Base-by-base conservation (phyloP, 176 grass and related monocot genomes). In the Aegilops tauschii region DNA sequence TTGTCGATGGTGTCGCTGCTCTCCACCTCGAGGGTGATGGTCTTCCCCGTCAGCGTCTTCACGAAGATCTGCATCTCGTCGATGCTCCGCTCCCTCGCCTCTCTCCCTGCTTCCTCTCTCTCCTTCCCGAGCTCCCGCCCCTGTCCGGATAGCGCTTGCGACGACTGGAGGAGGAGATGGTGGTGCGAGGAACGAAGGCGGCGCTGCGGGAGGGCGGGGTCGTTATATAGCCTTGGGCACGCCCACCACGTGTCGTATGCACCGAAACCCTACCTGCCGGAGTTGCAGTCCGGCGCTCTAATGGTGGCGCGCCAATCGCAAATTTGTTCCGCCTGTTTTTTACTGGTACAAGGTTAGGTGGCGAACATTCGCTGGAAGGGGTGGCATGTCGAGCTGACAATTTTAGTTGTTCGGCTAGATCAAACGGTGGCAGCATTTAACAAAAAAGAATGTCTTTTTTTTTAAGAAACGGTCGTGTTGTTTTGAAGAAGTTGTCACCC, bases 1-100 rank as follows among this genome's bases (percentile, higher is more conserved):
- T 63, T 84, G 64, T 77, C 89, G 81, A 93, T 61, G 73, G 94
- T 88, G 84, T 95, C 93, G 89, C 86, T 89, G 86, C 88, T 86
- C 91, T 91, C 88, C 80, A 88, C 83, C 66, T 71, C 69, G 7
- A 74, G 82, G 30, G 74, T 89, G 67, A 80, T 49, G 18, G 81
- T 79, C 42, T 80, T 36, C 18, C 87, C 87, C 9, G 50, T 89
- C 29, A 89, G 61, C 6, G 35, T 79, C 82, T 89, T 89, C 44
- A 89, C 87, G 42, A 89, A 85, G 52, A 90, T 85, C 20, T 90
- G 74, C 88, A 76, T 89, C 82, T 65, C 91, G 81, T 42, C 17
- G 65, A 6, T 3, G 27, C 63, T 32, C 66, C 30, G 12, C 28
- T 49, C 45, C 45, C 45, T 49, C 12, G 12, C 45, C 45, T 30